Evolutionary conservation across 306 rosid species (phyloP).

Genomic region (Mimosa pudica): DNA sequence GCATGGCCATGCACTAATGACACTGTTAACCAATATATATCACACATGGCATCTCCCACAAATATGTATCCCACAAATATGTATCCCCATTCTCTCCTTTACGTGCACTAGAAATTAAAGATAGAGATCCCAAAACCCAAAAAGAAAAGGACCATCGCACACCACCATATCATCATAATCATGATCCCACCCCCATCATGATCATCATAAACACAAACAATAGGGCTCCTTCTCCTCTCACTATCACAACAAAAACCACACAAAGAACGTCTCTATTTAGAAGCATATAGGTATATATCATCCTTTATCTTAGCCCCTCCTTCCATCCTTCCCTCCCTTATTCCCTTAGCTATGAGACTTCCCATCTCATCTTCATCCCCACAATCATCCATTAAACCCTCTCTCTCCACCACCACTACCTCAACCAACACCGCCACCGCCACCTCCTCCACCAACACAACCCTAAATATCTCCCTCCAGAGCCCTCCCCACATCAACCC

Average conservation of each 20-base stretch:
- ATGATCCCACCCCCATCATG: background rate
- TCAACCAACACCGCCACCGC: background rate
- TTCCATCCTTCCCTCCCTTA: slow-evolving; percentile 10
- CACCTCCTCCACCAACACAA: background rate
- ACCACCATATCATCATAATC: background rate
- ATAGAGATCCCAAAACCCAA: slow-evolving; percentile 40
- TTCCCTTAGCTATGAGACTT: slow-evolving; percentile 69
- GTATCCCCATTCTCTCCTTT: slow-evolving; percentile 23
- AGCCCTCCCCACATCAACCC: slow-evolving; percentile 12
- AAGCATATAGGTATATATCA: slow-evolving; percentile 34
- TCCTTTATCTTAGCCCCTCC: slow-evolving; percentile 25
- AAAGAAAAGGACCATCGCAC: background rate
- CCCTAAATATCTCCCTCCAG: slow-evolving; percentile 14
- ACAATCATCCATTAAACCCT: slow-evolving; percentile 40
- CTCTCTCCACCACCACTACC: background rate
- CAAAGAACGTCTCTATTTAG: slow-evolving; percentile 33
- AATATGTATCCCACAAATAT: background rate
- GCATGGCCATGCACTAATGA: slow-evolving; percentile 12
- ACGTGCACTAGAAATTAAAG: slow-evolving; percentile 62
- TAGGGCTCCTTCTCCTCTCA: slow-evolving; percentile 44
- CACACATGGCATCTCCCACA: slow-evolving; percentile 15
- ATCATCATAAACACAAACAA: slow-evolving; percentile 55
- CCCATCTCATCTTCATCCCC: slow-evolving; percentile 49
- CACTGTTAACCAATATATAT: slow-evolving; percentile 3
- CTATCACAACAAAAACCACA: slow-evolving; percentile 23